phyloP scores from a whole-genome alignment of 768 basidiomycete genomes.

The Nidula microcarpa region DNA sequence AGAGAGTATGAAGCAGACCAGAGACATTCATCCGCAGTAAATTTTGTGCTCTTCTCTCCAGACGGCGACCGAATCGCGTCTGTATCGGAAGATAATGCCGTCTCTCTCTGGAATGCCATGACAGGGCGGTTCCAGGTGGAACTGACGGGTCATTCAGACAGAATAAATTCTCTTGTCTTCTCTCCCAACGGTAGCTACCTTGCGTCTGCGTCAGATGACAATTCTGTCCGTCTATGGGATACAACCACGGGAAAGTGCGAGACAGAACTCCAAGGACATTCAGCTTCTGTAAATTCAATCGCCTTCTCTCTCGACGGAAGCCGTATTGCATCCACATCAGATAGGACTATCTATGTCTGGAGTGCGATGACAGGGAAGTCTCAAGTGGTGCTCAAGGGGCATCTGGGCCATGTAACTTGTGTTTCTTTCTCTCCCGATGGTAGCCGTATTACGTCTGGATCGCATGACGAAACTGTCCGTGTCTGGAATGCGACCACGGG shows the following conservation, averaged over 20 bases:
- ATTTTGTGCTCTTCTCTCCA: not conserved
- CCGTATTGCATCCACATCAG: not conserved
- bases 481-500: slow-evolving; percentile 7
- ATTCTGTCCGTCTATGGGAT: not conserved
- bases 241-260: not conserved
- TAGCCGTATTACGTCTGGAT: not conserved
- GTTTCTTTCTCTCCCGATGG: not conserved
- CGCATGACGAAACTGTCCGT: not conserved
- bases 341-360: not conserved
- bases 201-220: not conserved
- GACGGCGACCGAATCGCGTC: not conserved
- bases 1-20: not conserved
- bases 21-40: not conserved
- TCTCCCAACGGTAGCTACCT: not conserved
- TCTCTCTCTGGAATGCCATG: not conserved
- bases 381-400: not conserved
- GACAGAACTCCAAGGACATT: not conserved
- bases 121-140: not conserved
- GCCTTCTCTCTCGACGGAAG: not conserved
- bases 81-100: not conserved
- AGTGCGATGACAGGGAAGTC: not conserved
- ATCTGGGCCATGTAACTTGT: not conserved
- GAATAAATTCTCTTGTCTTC: not conserved
- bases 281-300: not conserved
- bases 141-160: not conserved